These are phyloP conservation scores for Eutypella sp. DNA, from an alignment of 2,329 filamentous ascomycete genomes.

Conservation along the genomic window DNA sequence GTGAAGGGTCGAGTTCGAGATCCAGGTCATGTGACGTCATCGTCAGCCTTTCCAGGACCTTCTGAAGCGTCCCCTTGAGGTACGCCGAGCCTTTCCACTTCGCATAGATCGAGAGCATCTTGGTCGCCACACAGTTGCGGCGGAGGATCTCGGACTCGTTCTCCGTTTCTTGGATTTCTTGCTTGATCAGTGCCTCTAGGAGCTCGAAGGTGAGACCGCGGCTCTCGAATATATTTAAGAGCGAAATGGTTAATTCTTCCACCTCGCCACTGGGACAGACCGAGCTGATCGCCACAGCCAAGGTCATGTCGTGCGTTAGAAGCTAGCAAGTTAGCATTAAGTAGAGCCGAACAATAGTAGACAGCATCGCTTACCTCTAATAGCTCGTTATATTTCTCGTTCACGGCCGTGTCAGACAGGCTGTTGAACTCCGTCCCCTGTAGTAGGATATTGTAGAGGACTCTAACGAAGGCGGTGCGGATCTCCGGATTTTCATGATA, in stretches of 20 bases:
- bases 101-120: conserved; percentile 66
- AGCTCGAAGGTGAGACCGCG: conserved; percentile 58
- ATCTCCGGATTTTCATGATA: conserved; percentile 68
- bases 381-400: conserved; percentile 63
- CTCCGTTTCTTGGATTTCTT: conserved; percentile 65
- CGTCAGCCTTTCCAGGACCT: conserved; percentile 62
- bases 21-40: conserved; percentile 62
- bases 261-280: conserved; percentile 64
- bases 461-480: conserved; percentile 64
- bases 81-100: conserved; percentile 66
- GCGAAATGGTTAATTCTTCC: conserved; percentile 62
- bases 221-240: conserved; percentile 66
- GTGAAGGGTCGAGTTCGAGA: conserved; percentile 61
- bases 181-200: conserved; percentile 61
- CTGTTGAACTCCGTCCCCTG: conserved; percentile 69
- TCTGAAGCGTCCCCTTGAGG: conserved; percentile 59
- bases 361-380: conserved; percentile 42
- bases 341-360: neutral
- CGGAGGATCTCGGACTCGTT: conserved; percentile 64
- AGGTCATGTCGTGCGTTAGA: conserved; percentile 56
- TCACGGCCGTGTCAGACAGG: conserved; percentile 61
- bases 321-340: conserved; percentile 34
- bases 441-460: conserved; percentile 65
- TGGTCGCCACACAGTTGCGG: conserved; percentile 66
- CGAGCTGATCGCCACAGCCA: conserved; percentile 59